Base-by-base conservation (phyloP, 352 stramenopile genomes). In the Globisporangium acanthophoron region DNA sequence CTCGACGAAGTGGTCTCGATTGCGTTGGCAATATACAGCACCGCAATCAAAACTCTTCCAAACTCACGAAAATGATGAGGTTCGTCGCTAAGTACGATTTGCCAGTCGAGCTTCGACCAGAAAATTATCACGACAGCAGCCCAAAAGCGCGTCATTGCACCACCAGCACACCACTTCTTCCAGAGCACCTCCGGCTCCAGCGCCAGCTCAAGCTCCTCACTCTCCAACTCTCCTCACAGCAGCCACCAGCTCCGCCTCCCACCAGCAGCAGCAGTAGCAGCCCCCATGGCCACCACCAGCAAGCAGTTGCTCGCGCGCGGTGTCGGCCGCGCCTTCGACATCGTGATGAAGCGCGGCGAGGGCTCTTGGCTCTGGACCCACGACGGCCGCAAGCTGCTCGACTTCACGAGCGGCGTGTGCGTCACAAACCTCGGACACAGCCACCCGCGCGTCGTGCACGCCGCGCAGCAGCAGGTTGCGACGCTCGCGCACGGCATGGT, bases 321-420 rank as follows among this genome's bases (percentile, higher is more conserved):
- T 66, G 76, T 93, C 51, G 81, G 86, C 56, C 80, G 85, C 69
- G 88, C 92, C 70, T 84, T 85, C 56, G 74, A 94, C 57, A 78
- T 94, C 66, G 65, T 94, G 60, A 89, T 93, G 72, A 74, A 73
- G 49, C 77, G 87, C 58, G 91, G 69, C 65, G 78, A 94, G 39
- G 90, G 90, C 47, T 88, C 67, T 55, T 97, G 85, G 74, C 66
- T 98, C 61, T 92, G 73, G 69, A 97, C 88, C 33, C 66, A 69
- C 52, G 88, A 97, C 59, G 79, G 86, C 52, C 74, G 85, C 64
- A 96, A 92, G 72, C 65, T 93, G 43, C 71, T 96, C 49, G 92
- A 98, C 72, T 97, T 98, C 63, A 96, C 89, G n/a, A 95, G 81
- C 56, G 93, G 92, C 56, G 97, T 98, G 64, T 91, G 87, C 61